Evolutionary conservation across 352 stramenopile genomes (phyloP), one percentile per base, ranked within the genome.

Genomic region (Pythium chondricola): DNA sequence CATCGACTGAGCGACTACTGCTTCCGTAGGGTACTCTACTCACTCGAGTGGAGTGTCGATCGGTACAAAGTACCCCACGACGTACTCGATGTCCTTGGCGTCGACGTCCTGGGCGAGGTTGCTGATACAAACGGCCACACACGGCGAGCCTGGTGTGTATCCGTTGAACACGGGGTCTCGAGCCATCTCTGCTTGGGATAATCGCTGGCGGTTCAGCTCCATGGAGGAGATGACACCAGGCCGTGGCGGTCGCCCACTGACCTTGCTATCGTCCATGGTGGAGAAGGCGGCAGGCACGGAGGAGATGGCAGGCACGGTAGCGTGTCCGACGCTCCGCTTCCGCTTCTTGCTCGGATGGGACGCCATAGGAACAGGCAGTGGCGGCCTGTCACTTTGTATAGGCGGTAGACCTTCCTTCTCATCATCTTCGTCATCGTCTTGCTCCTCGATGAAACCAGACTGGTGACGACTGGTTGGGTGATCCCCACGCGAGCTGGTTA

Each of bases 21-120:
- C 32, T 18, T 20, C 33, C 5, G 14, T n/a, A n/a, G n/a, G n/a
- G n/a, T n/a, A n/a, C n/a, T n/a, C n/a, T n/a, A n/a, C 63, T 45
- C 57, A 84, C 78, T 55, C 52, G 8, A 84, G 40, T n/a, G 60
- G 24, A 11, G 61, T 21, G 20, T 68, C 46, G 2, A 52, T 29
- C 2, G 75, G 74, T 21, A 90, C 40, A 0, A 80, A 67, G 42
- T 74, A 69, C 29, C 71, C 65, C 51, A 88, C 81, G 21, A 90
- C 52, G 30, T 63, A 83, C 17, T 58, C 51, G 33, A 90, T 46
- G 46, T 84, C 72, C 24, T 74, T 73, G 20, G 71, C 52, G 30
- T 88, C 78, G 10, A 81, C 59, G 0, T 48, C 48, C 16, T 50
- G 36, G 5, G 73, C 56, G 14, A 90, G 17, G 21, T 86, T 88